These are phyloP conservation scores for Solanum sejunctum DNA, from an alignment of 257 asterid genomes.

Conservation along the genomic window DNA sequence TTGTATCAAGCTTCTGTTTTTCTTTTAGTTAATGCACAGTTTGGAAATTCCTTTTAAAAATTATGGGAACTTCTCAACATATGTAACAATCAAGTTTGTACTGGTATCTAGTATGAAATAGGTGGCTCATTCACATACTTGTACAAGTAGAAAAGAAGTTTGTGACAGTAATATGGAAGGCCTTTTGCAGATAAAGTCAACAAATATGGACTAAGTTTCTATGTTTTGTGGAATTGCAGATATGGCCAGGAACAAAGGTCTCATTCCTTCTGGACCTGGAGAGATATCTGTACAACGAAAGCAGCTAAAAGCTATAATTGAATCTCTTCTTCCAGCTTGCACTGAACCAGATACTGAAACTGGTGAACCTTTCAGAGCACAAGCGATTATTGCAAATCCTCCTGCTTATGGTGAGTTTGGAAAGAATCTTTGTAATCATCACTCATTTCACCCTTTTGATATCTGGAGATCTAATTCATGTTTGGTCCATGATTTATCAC, in stretches of 20 bases:
- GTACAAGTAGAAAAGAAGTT: background rate
- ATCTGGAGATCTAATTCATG: background rate
- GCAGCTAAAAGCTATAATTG: constrained; percentile 83
- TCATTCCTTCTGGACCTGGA: constrained; percentile 82
- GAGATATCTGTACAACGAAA: constrained; percentile 73
- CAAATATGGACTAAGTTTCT: background rate
- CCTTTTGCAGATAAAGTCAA: background rate
- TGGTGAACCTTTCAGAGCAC: constrained; percentile 84
- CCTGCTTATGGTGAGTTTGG: constrained; percentile 89
- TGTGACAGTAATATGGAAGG: background rate
- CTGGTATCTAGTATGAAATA: background rate
- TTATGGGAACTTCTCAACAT: background rate
- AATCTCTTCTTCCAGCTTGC: constrained; percentile 97
- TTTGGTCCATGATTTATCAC: background rate
- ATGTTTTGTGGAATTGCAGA: constrained; percentile 27
- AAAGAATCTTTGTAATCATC: background rate
- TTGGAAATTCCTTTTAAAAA: background rate
- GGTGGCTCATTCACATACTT: background rate
- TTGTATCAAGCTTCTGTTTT: background rate
- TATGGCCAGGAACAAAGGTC: constrained; percentile 98
- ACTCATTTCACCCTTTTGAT: background rate
- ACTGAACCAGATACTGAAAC: constrained; percentile 75
- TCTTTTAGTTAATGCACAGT: background rate
- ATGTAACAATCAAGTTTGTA: background rate
- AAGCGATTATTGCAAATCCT: constrained; percentile 97